Conservation (phyloP, 139 green algal species). For the Ostreobium quekettii region DNA sequence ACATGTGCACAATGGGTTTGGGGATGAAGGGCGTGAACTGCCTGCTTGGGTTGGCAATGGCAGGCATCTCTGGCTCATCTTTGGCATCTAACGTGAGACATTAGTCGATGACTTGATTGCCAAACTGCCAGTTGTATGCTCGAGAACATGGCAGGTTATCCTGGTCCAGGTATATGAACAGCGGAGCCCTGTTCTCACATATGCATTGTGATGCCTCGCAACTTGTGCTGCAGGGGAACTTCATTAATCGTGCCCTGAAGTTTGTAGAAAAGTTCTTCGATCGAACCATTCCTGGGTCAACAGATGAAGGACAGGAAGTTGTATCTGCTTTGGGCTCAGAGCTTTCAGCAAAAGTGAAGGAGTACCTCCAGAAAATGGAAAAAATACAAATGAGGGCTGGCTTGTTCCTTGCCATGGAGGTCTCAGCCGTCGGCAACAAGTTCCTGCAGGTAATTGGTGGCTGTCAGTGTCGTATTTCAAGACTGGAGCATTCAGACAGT, state of each 20-base stretch:
- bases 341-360: conserved; percentile 38
- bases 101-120: too few relatives aligned
- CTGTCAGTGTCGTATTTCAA: too few relatives aligned
- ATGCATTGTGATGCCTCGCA: background rate
- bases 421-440: conserved; percentile 70
- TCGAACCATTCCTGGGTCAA: conserved; percentile 37
- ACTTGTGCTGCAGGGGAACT: conserved; percentile 46
- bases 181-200: too few relatives aligned
- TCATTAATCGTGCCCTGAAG: conserved; percentile 58
- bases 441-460: conserved; percentile 58
- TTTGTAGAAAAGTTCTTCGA: conserved; percentile 66
- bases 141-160: too few relatives aligned
- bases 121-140: too few relatives aligned
- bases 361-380: conserved; percentile 73
- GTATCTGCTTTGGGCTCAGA: background rate
- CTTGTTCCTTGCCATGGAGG: conserved; percentile 55
- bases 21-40: too few relatives aligned
- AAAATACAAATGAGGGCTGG: conserved; percentile 59
- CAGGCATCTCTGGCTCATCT: too few relatives aligned
- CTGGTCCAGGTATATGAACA: too few relatives aligned
- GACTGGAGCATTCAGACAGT: too few relatives aligned
- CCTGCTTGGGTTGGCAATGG: too few relatives aligned
- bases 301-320: conserved; percentile 24
- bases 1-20: too few relatives aligned
- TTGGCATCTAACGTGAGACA: too few relatives aligned